Conservation (phyloP, 129 eudicot genomes). For the Dittrichia graveolens region DNA sequence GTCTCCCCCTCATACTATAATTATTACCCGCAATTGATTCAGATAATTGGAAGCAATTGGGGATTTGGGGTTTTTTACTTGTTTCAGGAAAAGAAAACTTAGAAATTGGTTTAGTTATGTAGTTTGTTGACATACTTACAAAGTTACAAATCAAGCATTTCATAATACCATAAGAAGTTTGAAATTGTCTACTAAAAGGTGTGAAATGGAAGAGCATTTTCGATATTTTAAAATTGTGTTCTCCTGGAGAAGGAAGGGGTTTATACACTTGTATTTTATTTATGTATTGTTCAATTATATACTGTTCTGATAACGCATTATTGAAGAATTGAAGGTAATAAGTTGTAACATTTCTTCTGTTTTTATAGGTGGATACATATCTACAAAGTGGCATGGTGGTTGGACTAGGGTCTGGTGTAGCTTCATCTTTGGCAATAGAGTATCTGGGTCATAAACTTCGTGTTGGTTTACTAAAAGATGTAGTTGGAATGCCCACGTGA, state of each 20-base stretch:
- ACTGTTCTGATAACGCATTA: not conserved
- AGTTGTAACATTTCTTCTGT: constrained; percentile 8
- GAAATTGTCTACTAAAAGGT: too few relatives aligned
- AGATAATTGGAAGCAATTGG: not conserved
- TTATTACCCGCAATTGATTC: not conserved
- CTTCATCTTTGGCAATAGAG: constrained; percentile 56
- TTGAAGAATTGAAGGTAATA: constrained; percentile 8
- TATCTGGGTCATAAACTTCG: constrained; percentile 64
- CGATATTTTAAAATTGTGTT: too few relatives aligned
- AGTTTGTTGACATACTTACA: not conserved
- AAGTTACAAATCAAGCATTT: not conserved
- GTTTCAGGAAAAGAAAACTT: not conserved
- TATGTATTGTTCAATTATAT: too few relatives aligned
- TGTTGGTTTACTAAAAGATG: constrained; percentile 52
- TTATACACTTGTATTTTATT: too few relatives aligned
- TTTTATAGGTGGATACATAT: constrained; percentile 58
- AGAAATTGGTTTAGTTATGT: not conserved
- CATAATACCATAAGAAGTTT: constrained; percentile 1
- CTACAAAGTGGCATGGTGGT: constrained; percentile 65
- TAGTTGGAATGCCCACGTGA: constrained; percentile 64
- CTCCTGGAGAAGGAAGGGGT: too few relatives aligned
- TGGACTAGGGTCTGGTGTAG: constrained; percentile 64
- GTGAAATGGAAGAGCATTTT: too few relatives aligned
- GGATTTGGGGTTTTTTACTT: not conserved
- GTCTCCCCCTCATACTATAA: not conserved